These are phyloP conservation scores for Blastocystis sp. DNA, from an alignment of 352 stramenopile species.

Conservation along the genomic window DNA sequence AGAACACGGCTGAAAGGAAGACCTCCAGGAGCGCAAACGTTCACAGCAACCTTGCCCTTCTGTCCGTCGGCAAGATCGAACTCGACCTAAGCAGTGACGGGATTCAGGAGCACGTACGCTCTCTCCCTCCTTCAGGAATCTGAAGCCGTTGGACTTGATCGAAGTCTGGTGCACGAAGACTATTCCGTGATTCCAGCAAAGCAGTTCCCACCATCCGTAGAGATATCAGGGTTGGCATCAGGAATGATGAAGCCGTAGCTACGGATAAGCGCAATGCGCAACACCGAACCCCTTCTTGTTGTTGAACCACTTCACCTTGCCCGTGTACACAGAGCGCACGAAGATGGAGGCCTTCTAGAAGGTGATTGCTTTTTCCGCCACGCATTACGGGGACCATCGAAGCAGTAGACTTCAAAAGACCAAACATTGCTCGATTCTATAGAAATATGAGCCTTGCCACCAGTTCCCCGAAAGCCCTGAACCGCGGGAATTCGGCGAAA, in stretches of 20 bases:
- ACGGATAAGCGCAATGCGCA: not conserved
- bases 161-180: conserved; percentile 60
- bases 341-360: conserved; percentile 37
- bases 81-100: conserved; percentile 4
- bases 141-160: conserved; percentile 49
- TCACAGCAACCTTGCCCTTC: conserved; percentile 41
- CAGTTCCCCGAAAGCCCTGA: not conserved
- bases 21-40: conserved; percentile 64
- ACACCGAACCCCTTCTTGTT: conserved; percentile 64
- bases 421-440: conserved; percentile 17
- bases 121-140: conserved; percentile 64
- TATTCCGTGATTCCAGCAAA: conserved; percentile 2
- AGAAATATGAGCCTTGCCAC: not conserved
- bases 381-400: conserved; percentile 12
- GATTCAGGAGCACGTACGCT: not conserved
- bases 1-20: conserved; percentile 60
- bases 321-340: conserved; percentile 51
- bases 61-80: conserved; percentile 51
- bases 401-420: conserved; percentile 21
- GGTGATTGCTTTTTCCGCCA: not conserved
- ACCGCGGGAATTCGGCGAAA: not conserved
- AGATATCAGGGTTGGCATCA: conserved; percentile 25
- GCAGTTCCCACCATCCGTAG: not conserved
- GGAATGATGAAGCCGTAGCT: conserved; percentile 68
- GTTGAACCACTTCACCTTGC: conserved; percentile 66